Conservation (phyloP, 2,329 filamentous ascomycete species). For the Pyricularia sp. region DNA sequence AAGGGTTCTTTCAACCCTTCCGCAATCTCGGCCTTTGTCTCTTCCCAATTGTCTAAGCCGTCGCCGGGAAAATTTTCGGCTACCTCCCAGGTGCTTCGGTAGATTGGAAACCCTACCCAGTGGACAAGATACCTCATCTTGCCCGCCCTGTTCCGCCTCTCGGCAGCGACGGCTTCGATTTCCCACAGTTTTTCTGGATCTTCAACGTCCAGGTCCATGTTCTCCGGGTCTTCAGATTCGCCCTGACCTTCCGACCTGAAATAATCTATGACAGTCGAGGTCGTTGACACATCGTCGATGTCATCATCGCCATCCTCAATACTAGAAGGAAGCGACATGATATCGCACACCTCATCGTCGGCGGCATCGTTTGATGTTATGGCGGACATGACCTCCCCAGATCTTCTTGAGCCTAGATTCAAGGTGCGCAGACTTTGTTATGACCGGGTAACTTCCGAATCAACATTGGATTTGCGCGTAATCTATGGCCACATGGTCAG, state of each 20-base stretch:
- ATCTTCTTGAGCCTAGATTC: background rate
- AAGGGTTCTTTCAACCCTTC: background rate
- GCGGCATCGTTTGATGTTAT: background rate
- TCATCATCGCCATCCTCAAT: constrained; percentile 20
- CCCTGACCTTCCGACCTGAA: constrained; percentile 45
- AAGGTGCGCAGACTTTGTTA: background rate
- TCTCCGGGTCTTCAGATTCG: constrained; percentile 23
- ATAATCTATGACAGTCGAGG: constrained; percentile 34
- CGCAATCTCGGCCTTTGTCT: background rate
- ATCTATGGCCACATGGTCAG: background rate
- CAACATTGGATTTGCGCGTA: background rate
- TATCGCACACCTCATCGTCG: background rate
- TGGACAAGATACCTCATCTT: constrained; percentile 47
- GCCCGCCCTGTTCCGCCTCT: constrained; percentile 24
- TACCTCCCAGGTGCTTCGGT: constrained; percentile 50
- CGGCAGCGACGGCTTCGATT: constrained; percentile 43
- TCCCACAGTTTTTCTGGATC: constrained; percentile 38
- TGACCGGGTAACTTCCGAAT: background rate
- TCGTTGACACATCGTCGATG: constrained; percentile 45
- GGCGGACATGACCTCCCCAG: background rate
- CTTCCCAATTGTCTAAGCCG: background rate
- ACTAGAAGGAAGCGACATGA: background rate
- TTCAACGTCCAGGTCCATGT: background rate
- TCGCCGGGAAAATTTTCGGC: constrained; percentile 6
- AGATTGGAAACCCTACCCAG: constrained; percentile 51